Percentiles rank a stretch among this genome's conserved stretches.
Evolutionary conservation across 805 yeast species (phyloP).

Genomic region (Metschnikowia continentalis): DNA sequence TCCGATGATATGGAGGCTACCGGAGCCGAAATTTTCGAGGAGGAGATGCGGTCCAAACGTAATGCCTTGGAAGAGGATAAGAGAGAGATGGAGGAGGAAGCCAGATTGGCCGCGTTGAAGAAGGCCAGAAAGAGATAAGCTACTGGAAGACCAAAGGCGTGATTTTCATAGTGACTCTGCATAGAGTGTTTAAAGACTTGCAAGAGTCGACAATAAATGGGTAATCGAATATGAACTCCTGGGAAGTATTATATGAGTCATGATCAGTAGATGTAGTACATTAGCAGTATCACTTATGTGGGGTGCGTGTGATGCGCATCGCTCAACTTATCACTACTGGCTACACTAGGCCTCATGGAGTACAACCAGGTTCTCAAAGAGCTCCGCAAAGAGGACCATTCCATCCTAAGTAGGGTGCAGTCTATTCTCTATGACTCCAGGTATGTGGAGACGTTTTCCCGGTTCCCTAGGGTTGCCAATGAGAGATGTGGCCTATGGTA

Average conservation of each 20-base stretch:
- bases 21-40: conserved; percentile 82
- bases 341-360: conserved; percentile 9
- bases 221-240: too few relatives aligned
- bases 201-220: too few relatives aligned
- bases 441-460: conserved; percentile 17
- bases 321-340: background rate
- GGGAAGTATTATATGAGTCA: too few relatives aligned
- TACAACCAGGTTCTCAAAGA: conserved; percentile 16
- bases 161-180: background rate
- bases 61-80: conserved; percentile 75
- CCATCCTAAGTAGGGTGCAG: conserved; percentile 60
- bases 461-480: conserved; percentile 56
- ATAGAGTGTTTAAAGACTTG: too few relatives aligned
- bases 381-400: conserved; percentile 53
- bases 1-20: conserved; percentile 90
- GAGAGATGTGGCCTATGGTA: conserved; percentile 91
- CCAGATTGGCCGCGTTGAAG: conserved; percentile 43
- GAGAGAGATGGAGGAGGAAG: conserved; percentile 61
- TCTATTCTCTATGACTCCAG: conserved; percentile 41
- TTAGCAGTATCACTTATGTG: background rate
- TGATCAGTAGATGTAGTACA: too few relatives aligned
- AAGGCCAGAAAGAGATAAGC: conserved; percentile 11
- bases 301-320: conserved; percentile 5
- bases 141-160: background rate
- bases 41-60: conserved; percentile 66